A percentile compares a stretch with the other conserved stretches of the same genome.
phyloP scores from a whole-genome alignment of 2,329 filamentous ascomycete genomes.

The Tolypocladium album region DNA sequence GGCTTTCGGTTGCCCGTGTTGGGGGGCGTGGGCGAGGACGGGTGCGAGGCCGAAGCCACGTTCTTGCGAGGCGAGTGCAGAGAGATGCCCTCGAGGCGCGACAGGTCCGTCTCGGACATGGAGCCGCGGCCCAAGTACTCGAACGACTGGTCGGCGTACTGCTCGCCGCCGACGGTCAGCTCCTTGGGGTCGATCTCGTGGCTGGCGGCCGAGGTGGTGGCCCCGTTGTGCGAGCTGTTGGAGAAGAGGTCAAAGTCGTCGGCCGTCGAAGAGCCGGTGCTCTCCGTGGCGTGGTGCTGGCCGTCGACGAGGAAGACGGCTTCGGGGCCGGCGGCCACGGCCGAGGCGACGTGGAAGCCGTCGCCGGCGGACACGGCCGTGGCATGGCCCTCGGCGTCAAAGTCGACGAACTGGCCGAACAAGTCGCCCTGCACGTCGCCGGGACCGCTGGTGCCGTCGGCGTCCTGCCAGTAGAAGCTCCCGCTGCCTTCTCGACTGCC shows the following conservation, averaged over 20 bases:
- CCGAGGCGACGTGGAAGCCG: slow-evolving; percentile 8
- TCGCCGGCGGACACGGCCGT: slow-evolving; percentile 9
- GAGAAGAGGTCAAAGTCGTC: slow-evolving; percentile 27
- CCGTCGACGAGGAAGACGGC: slow-evolving; percentile 14
- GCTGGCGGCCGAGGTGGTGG: slow-evolving; percentile 11
- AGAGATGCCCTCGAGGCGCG: slow-evolving; percentile 36
- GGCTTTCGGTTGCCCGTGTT: slow-evolving; percentile 18
- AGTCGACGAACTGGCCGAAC: slow-evolving; percentile 26
- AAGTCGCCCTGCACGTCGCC: slow-evolving; percentile 21
- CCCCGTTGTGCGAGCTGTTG: slow-evolving; percentile 19
- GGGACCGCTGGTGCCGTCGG: slow-evolving; percentile 15
- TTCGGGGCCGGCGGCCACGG: slow-evolving; percentile 15
- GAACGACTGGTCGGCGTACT: slow-evolving; percentile 8
- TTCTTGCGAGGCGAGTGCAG: slow-evolving; percentile 24
- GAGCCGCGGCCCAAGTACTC: slow-evolving; percentile 21
- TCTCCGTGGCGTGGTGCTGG: slow-evolving; percentile 11
- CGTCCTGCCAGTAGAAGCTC: slow-evolving; percentile 22
- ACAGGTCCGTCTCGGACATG: slow-evolving; percentile 37
- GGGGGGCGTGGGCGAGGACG: slow-evolving; percentile 20
- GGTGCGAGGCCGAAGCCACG: slow-evolving; percentile 15
- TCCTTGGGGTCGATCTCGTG: slow-evolving; percentile 19
- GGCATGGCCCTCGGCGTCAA: slow-evolving; percentile 17
- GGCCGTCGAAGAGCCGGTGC: slow-evolving; percentile 21
- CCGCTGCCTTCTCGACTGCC: slow-evolving; percentile 18
- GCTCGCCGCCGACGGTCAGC: slow-evolving; percentile 11